Conservation (phyloP, 768 basidiomycete species). For the Lactifluus piperatus region DNA sequence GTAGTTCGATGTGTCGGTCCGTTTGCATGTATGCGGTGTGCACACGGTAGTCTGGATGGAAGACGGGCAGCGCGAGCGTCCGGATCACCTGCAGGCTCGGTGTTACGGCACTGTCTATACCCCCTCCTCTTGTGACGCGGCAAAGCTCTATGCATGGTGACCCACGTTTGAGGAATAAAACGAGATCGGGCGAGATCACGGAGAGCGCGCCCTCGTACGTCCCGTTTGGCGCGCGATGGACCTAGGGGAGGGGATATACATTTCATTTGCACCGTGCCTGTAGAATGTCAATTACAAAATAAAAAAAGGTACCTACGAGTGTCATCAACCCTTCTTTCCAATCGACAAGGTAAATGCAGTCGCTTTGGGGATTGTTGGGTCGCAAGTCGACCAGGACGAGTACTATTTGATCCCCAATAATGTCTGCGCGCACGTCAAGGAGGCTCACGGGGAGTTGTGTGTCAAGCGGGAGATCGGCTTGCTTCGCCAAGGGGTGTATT, state of each 20-base stretch:
- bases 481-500: background rate
- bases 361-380: background rate
- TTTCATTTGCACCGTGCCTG: background rate
- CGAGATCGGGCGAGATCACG: constrained; percentile 3
- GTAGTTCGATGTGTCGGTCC: background rate
- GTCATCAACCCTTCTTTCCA: constrained; percentile 1
- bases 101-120: background rate
- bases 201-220: constrained; percentile 12
- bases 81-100: background rate
- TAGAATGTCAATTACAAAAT: too few relatives aligned
- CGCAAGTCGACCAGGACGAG: constrained; percentile 7
- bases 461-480: background rate
- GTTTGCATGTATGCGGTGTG: constrained; percentile 16
- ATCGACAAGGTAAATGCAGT: background rate
- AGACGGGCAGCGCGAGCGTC: constrained; percentile 6
- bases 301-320: background rate
- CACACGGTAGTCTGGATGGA: background rate
- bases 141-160: constrained; percentile 3
- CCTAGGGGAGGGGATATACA: background rate
- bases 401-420: background rate
- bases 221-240: constrained; percentile 10
- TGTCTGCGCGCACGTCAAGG: constrained; percentile 1
- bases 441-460: background rate
- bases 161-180: constrained; percentile 9
- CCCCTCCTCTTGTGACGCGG: background rate